These are phyloP conservation scores for Mycena indigotica DNA, from an alignment of 768 basidiomycete genomes.

Conservation along the genomic window DNA sequence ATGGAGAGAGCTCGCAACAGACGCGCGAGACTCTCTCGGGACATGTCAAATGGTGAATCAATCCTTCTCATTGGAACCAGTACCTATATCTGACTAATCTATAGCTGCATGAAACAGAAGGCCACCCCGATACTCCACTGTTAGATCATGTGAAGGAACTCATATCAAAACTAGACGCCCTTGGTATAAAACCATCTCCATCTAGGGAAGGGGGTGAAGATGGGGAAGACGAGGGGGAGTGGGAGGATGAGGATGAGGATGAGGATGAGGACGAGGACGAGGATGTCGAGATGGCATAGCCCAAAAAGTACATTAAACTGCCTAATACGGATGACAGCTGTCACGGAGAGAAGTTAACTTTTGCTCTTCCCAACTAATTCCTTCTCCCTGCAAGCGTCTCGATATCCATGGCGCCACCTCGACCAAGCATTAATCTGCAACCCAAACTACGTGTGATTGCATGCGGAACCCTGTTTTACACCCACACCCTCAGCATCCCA, in stretches of 20 bases:
- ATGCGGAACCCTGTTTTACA: constrained; percentile 79
- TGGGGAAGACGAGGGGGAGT: constrained; percentile 57
- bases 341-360: not conserved
- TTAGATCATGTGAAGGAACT: constrained; percentile 78
- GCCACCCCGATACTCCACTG: constrained; percentile 75
- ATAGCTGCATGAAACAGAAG: constrained; percentile 71
- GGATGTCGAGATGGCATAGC: constrained; percentile 60
- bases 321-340: not conserved
- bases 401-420: not conserved
- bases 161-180: constrained; percentile 61
- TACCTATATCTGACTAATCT: not conserved
- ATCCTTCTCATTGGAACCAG: no score
- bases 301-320: constrained; percentile 33
- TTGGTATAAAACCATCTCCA: constrained; percentile 66
- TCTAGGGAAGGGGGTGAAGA: constrained; percentile 57
- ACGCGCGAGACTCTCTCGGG: constrained; percentile 79
- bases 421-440: not conserved
- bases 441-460: constrained; percentile 65
- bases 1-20: constrained; percentile 78
- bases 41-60: constrained; percentile 76
- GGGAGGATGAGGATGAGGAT: constrained; percentile 60
- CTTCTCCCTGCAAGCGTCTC: not conserved
- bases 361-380: no score
- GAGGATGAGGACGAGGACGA: constrained; percentile 55
- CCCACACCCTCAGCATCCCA: constrained; percentile 67